Percentiles rank a stretch among this genome's conserved stretches.
Evolutionary conservation across 2,329 filamentous ascomycete genomes (phyloP).

Genomic region (Fusarium ambrosium): DNA sequence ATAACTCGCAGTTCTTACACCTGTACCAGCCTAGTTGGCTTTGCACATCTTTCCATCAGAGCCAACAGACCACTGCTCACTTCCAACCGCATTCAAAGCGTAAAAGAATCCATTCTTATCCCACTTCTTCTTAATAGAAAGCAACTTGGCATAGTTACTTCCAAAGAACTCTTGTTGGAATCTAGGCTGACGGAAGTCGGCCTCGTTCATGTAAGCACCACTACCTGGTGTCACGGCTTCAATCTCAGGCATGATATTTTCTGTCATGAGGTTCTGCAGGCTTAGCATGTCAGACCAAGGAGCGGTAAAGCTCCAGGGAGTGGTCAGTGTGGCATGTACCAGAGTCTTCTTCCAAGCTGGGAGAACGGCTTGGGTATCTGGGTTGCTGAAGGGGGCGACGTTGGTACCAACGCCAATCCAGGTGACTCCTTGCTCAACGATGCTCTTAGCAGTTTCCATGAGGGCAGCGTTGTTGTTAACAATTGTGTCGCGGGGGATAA

Average conservation of each 20-base stretch:
- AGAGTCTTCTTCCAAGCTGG: constrained; percentile 56
- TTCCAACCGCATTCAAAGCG: constrained; percentile 63
- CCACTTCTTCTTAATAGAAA: constrained; percentile 63
- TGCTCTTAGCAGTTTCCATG: constrained; percentile 17
- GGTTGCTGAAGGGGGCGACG: constrained; percentile 44
- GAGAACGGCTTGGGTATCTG: constrained; percentile 53
- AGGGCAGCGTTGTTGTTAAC: constrained; percentile 11
- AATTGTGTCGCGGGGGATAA: constrained; percentile 54
- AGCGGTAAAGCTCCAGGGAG: constrained; percentile 46
- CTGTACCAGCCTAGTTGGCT: neutral
- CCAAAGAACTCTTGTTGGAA: constrained; percentile 63
- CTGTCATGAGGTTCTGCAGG: constrained; percentile 49
- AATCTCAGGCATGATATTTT: constrained; percentile 45
- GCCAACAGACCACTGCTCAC: constrained; percentile 59
- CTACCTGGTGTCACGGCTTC: constrained; percentile 55
- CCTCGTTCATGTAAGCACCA: constrained; percentile 66
- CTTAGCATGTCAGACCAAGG: constrained; percentile 48
- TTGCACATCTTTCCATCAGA: constrained; percentile 34
- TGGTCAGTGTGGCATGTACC: constrained; percentile 47
- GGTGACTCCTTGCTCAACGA: constrained; percentile 41
- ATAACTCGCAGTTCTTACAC: neutral
- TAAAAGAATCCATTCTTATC: constrained; percentile 63
- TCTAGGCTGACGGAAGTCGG: constrained; percentile 58
- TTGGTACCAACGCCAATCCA: constrained; percentile 48
- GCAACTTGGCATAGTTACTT: constrained; percentile 57